Evolutionary conservation across 768 basidiomycete genomes (phyloP), one percentile per base, ranked within the genome.

Genomic region (Leccinellum rugosiceps): DNA sequence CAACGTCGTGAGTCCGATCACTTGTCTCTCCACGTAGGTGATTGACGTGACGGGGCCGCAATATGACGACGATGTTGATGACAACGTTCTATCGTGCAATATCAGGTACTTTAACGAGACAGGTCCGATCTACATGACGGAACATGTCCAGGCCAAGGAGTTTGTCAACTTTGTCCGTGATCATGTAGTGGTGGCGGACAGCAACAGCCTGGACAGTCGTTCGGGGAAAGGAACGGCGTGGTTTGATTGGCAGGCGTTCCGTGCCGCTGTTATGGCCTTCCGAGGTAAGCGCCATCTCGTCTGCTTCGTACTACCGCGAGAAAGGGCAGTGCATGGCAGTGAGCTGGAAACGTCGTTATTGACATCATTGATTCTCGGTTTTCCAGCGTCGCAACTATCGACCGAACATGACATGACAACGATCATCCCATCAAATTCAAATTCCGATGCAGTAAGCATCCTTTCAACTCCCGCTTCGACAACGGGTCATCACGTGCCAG

Each of bases 81-180:
- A 31, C 31, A 14, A 17, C 13, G 25, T 9, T 28, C 13, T 11
- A 26, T 14, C 26, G 17, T n/a, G 21, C 30, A 11, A 6, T 17
- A 35, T 52, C 63, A 57, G 56, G 10, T 57, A 57, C 26, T 57
- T 57, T 32, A 57, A 57, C 32, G 56, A 57, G 44, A 57, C 56
- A 10, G 56, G 56, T 19, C 56, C 56, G 15, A 57, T 57, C 31
- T 57, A 57, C 19, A 14, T 23, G 44, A 17, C 26, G 19, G 56
- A 57, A 23, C 44, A 56, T 26, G 8, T 25, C 10, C 53, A 57
- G 26, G 53, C 32, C 23, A 57, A 57, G 32, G 56, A 55, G 21
- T 57, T 57, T 25, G 43, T 57, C 34, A 35, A 55, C 11, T 47
- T 57, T 31, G 56, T 56, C 13, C 52, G 34, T 32, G 21, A 34